Evolutionary conservation across 306 rosid genomes (phyloP).

Genomic region (Quercus mongolica): DNA sequence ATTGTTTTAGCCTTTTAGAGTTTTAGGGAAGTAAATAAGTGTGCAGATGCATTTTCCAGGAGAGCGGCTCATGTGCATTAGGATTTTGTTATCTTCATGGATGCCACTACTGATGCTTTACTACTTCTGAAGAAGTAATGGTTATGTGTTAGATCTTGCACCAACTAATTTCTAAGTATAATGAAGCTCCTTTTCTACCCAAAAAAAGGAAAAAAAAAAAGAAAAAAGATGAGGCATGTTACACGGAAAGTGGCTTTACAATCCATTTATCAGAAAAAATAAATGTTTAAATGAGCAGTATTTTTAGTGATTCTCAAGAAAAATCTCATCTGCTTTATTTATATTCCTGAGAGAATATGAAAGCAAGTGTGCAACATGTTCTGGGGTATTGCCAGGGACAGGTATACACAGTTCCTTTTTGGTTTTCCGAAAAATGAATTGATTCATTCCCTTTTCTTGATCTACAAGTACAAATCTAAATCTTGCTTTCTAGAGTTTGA

Average conservation of each 20-base stretch:
- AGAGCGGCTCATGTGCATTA: too few relatives aligned
- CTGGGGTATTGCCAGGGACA: conserved; percentile 20
- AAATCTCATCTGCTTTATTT: not conserved
- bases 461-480: conserved; percentile 23
- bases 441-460: conserved; percentile 34
- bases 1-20: too few relatives aligned
- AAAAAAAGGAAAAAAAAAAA: too few relatives aligned
- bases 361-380: not conserved
- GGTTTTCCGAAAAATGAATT: conserved; percentile 32
- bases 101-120: too few relatives aligned
- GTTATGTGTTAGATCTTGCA: too few relatives aligned
- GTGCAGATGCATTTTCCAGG: too few relatives aligned
- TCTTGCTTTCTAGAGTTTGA: not conserved
- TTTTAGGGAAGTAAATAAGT: too few relatives aligned
- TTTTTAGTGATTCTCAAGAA: not conserved
- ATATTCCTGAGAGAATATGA: conserved; percentile 17
- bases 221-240: conserved; percentile 1
- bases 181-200: not conserved
- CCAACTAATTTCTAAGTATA: too few relatives aligned
- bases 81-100: too few relatives aligned
- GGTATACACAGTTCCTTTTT: conserved; percentile 28
- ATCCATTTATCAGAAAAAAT: conserved; percentile 8
- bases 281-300: conserved; percentile 5
- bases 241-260: conserved; percentile 32
- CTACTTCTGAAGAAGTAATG: too few relatives aligned